A percentile compares a stretch with the other conserved stretches of the same genome.
These are phyloP conservation scores for Stephania japonica DNA, from an alignment of 164 flowering plant genomes.

Conservation along the genomic window DNA sequence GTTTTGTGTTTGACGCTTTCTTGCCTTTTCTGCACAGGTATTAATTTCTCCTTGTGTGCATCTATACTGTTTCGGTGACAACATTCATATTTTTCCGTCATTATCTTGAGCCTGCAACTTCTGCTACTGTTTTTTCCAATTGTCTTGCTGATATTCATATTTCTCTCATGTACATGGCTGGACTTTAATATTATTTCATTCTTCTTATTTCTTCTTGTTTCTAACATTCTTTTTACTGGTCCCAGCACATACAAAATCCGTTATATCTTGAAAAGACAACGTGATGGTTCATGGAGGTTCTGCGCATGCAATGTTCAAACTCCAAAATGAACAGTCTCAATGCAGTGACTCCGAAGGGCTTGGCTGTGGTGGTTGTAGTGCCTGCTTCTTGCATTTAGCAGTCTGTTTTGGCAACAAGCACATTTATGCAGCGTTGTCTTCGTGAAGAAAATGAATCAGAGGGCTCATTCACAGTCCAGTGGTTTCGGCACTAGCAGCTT, in stretches of 20 bases:
- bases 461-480: not conserved
- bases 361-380: not conserved
- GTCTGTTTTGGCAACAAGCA: not conserved
- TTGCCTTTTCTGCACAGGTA: too few species aligned
- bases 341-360: not conserved
- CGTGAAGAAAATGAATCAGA: too few species aligned
- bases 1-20: too few species aligned
- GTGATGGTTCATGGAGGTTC: slow-evolving; percentile 87
- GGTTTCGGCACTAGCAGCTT: not conserved
- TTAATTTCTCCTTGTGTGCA: too few species aligned
- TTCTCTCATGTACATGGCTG: not conserved
- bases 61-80: too few species aligned
- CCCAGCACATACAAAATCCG: slow-evolving; percentile 78
- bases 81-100: not conserved
- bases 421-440: not conserved
- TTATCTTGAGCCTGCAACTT: too few species aligned
- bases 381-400: not conserved
- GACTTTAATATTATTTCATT: too few species aligned
- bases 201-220: not conserved
- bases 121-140: too few species aligned
- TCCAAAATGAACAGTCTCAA: slow-evolving; percentile 17
- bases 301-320: slow-evolving; percentile 49
- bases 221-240: not conserved
- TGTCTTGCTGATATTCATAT: not conserved
- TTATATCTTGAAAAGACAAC: slow-evolving; percentile 59